A percentile compares a stretch with the other conserved stretches of the same genome.
phyloP scores from a whole-genome alignment of 345 rosid species.

The Moringa oleifera region DNA sequence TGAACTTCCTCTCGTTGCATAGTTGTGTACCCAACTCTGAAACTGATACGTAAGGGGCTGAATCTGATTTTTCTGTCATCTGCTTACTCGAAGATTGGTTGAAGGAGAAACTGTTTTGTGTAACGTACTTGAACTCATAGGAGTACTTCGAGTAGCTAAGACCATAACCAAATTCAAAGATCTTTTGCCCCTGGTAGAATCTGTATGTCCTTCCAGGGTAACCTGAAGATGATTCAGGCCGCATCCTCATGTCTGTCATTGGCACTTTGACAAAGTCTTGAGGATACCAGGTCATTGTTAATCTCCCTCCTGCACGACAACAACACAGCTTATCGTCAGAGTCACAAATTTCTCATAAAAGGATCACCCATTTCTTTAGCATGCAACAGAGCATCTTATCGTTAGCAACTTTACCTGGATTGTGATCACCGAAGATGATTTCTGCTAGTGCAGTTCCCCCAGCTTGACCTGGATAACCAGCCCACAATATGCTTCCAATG shows the following conservation, averaged over 20 bases:
- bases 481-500: conserved; percentile 83
- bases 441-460: conserved; percentile 84
- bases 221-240: conserved; percentile 45
- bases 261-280: conserved; percentile 52
- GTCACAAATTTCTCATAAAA: not conserved
- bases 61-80: conserved; percentile 13
- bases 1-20: conserved; percentile 40
- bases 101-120: conserved; percentile 27
- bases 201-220: conserved; percentile 92
- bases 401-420: conserved; percentile 53
- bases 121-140: conserved; percentile 33
- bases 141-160: conserved; percentile 68
- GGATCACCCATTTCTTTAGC: not conserved
- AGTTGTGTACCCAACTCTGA: conserved; percentile 42
- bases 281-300: conserved; percentile 92
- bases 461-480: conserved; percentile 91
- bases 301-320: conserved; percentile 65
- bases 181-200: conserved; percentile 59
- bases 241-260: conserved; percentile 91
- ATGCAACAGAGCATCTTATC: not conserved
- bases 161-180: conserved; percentile 71
- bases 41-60: conserved; percentile 22
- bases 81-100: conserved; percentile 25
- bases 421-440: conserved; percentile 80
- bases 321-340: not conserved